Evolutionary conservation across 2,329 filamentous ascomycete genomes (phyloP).

Genomic region (Aspergillus pseudoglaucus): DNA sequence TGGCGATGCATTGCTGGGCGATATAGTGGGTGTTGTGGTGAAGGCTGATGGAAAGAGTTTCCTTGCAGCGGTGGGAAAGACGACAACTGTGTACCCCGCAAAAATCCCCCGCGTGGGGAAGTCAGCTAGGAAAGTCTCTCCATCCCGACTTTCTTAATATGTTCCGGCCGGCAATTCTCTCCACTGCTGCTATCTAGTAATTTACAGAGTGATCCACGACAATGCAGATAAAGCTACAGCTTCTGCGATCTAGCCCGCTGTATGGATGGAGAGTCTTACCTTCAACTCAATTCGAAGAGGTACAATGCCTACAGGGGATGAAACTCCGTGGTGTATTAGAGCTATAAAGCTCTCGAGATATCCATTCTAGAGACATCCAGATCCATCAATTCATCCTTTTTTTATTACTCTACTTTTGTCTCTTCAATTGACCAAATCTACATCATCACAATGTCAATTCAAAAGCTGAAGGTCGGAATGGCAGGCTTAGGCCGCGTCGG

Average conservation of each 20-base stretch:
- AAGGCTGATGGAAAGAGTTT: conserved; percentile 14
- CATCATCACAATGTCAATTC: conserved; percentile 13
- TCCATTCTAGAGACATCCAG: conserved; percentile 1
- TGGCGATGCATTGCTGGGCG: not conserved
- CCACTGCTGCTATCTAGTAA: too few relatives aligned
- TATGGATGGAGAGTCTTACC: not conserved
- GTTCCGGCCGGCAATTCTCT: too few relatives aligned
- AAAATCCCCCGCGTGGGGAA: too few relatives aligned
- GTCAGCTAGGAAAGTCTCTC: too few relatives aligned
- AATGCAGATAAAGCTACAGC: too few relatives aligned
- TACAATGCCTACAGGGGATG: conserved; percentile 1
- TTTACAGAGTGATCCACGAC: too few relatives aligned
- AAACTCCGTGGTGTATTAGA: not conserved
- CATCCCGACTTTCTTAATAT: too few relatives aligned
- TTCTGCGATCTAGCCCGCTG: not conserved
- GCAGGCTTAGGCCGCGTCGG: conserved; percentile 43
- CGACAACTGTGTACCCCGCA: too few relatives aligned
- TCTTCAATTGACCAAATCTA: not conserved
- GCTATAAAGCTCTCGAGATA: conserved; percentile 1
- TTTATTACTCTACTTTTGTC: not conserved
- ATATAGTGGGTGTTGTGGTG: not conserved
- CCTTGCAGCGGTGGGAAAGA: conserved; percentile 1
- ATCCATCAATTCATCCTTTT: not conserved
- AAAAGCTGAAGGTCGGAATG: conserved; percentile 34
- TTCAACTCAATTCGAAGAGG: not conserved